A percentile compares a stretch with the other conserved stretches of the same genome.
phyloP scores from a whole-genome alignment of 768 basidiomycete species.

The Porpolomopsis calyptriformis region DNA sequence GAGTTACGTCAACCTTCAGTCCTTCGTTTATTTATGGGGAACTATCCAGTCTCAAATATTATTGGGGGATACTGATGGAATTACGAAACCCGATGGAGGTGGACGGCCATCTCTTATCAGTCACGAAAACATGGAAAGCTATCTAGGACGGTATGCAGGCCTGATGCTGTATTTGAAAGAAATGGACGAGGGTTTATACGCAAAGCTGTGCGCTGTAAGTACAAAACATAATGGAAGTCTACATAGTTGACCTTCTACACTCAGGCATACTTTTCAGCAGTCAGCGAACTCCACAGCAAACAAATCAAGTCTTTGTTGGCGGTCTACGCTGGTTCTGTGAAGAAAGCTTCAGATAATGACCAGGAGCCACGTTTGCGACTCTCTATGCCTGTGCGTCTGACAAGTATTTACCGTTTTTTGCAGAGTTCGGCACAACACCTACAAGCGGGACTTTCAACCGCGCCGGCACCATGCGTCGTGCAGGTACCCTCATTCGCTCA shows the following conservation, averaged over 20 bases:
- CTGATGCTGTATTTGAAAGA: conserved; percentile 89
- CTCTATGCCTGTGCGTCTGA: neutral
- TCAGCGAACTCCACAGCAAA: conserved; percentile 68
- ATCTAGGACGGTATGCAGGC: conserved; percentile 81
- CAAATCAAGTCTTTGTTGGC: conserved; percentile 72
- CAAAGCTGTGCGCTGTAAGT: conserved; percentile 79
- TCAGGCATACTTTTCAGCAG: conserved; percentile 84
- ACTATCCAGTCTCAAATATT: conserved; percentile 51
- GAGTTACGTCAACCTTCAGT: conserved; percentile 12
- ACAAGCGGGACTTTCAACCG: conserved; percentile 37
- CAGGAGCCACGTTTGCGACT: conserved; percentile 49
- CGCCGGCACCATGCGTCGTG: conserved; percentile 59
- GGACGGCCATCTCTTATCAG: conserved; percentile 39
- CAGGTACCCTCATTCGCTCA: conserved; percentile 75
- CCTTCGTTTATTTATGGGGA: conserved; percentile 2
- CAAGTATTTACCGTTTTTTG: neutral
- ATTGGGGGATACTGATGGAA: conserved; percentile 50
- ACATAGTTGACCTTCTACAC: conserved; percentile 37
- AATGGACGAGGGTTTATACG: conserved; percentile 86
- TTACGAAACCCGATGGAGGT: conserved; percentile 32
- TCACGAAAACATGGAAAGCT: conserved; percentile 72
- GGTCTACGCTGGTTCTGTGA: conserved; percentile 47
- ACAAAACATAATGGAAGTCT: neutral
- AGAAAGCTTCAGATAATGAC: conserved; percentile 62
- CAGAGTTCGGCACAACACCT: conserved; percentile 38